phyloP scores from a whole-genome alignment of 129 eudicot genomes.

The Escallonia rubra region DNA sequence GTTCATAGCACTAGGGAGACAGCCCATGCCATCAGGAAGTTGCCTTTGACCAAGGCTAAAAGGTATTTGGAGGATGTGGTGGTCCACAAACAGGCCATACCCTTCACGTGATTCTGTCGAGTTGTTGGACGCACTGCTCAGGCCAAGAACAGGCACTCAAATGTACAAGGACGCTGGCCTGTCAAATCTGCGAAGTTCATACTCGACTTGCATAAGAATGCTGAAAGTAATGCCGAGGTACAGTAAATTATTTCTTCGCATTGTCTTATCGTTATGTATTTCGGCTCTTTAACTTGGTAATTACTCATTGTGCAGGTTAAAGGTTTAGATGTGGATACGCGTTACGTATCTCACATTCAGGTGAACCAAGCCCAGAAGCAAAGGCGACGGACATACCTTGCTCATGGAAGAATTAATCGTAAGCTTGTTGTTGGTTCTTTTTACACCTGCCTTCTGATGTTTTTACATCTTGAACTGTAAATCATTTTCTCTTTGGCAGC shows the following conservation, averaged over 20 bases:
- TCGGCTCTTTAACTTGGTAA: background rate
- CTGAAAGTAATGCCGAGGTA: conserved; percentile 64
- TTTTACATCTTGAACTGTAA: background rate
- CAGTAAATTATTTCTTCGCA: background rate
- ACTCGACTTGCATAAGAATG: conserved; percentile 52
- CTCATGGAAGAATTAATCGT: conserved; percentile 68
- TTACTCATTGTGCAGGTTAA: conserved; percentile 29
- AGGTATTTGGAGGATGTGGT: conserved; percentile 58
- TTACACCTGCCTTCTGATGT: background rate
- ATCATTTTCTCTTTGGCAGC: conserved; percentile 19
- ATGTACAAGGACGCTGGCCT: conserved; percentile 68
- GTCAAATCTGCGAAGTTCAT: conserved; percentile 50
- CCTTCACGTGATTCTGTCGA: conserved; percentile 50
- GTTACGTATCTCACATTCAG: conserved; percentile 58
- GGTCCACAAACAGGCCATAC: conserved; percentile 56
- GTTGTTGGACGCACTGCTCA: conserved; percentile 65
- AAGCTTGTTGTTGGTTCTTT: conserved; percentile 8
- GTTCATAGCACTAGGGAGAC: conserved; percentile 49
- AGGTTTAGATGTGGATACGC: conserved; percentile 64
- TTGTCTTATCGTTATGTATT: background rate
- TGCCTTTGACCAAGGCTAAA: conserved; percentile 49
- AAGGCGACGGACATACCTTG: conserved; percentile 60
- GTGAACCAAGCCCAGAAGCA: conserved; percentile 74
- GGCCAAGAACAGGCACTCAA: conserved; percentile 52
- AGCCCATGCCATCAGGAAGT: conserved; percentile 45